These are phyloP conservation scores for Eimeria sp. DNA, from an alignment of 169 alveolate genomes.

Conservation along the genomic window DNA sequence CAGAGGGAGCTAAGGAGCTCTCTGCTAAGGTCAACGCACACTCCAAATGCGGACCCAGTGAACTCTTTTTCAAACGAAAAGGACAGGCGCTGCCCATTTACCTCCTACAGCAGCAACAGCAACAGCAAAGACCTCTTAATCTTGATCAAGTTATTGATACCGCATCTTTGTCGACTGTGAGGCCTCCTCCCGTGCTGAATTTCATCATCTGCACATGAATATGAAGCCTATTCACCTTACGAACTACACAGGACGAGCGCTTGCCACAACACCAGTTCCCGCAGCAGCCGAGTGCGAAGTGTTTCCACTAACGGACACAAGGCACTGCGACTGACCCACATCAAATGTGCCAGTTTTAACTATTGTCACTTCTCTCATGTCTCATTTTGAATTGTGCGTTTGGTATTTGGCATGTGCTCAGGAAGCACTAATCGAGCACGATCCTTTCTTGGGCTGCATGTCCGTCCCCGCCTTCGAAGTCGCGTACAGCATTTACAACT, in stretches of 20 bases:
- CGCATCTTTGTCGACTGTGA: conserved; percentile 33
- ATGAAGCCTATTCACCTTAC: not conserved
- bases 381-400: not conserved
- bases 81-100: conserved; percentile 18
- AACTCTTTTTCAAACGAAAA: conserved; percentile 4
- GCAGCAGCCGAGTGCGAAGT: not conserved
- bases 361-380: not conserved
- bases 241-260: not conserved
- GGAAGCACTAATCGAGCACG: conserved; percentile 25
- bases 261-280: not conserved
- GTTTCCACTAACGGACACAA: not conserved
- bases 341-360: not conserved
- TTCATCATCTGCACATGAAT: not conserved
- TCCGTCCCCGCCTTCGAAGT: conserved; percentile 52
- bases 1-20: conserved; percentile 58
- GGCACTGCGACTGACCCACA: not conserved
- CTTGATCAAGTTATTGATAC: conserved; percentile 12
- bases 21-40: conserved; percentile 1
- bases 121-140: not conserved
- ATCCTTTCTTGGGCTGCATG: conserved; percentile 37
- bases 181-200: not conserved
- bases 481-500: conserved; percentile 22
- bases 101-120: conserved; percentile 46
- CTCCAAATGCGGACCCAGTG: conserved; percentile 18
- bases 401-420: not conserved